These are phyloP conservation scores for Grosmannia huntii DNA, from an alignment of 2,329 filamentous ascomycete genomes.

Conservation along the genomic window DNA sequence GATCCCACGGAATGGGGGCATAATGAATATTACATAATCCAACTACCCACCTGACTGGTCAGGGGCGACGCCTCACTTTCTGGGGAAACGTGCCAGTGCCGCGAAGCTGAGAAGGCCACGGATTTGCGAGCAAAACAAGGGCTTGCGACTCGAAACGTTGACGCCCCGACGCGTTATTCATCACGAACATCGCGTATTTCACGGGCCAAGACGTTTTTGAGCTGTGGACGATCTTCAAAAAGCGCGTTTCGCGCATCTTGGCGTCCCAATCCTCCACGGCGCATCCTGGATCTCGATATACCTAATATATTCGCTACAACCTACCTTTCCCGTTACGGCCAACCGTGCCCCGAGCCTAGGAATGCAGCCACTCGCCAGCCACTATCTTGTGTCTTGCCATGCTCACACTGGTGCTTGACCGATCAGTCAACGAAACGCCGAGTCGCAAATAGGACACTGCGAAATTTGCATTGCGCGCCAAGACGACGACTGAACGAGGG, in stretches of 20 bases:
- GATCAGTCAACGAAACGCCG: neutral
- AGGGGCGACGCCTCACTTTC: slow-evolving; percentile 1
- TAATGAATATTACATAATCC: neutral
- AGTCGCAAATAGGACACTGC: neutral
- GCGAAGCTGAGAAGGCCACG: neutral
- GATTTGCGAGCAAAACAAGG: slow-evolving; percentile 1
- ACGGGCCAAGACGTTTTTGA: neutral
- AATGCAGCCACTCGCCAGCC: slow-evolving; percentile 2
- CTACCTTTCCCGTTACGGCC: neutral
- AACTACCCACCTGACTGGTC: neutral
- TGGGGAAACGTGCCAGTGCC: neutral
- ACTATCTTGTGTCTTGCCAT: slow-evolving; percentile 6
- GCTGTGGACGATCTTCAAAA: neutral
- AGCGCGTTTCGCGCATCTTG: slow-evolving; percentile 2
- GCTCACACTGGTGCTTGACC: slow-evolving; percentile 5
- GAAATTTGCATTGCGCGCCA: neutral
- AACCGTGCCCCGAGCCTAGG: neutral
- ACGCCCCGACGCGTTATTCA: slow-evolving; percentile 10
- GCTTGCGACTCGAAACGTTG: neutral
- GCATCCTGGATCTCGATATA: slow-evolving; percentile 1
- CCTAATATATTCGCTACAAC: neutral
- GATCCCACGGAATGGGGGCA: neutral
- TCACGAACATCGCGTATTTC: slow-evolving; percentile 7
- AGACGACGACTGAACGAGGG: neutral
- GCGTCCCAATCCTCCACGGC: slow-evolving; percentile 6